Conservation (phyloP, 805 yeast genomes). For the Ogataea haglerorum region DNA sequence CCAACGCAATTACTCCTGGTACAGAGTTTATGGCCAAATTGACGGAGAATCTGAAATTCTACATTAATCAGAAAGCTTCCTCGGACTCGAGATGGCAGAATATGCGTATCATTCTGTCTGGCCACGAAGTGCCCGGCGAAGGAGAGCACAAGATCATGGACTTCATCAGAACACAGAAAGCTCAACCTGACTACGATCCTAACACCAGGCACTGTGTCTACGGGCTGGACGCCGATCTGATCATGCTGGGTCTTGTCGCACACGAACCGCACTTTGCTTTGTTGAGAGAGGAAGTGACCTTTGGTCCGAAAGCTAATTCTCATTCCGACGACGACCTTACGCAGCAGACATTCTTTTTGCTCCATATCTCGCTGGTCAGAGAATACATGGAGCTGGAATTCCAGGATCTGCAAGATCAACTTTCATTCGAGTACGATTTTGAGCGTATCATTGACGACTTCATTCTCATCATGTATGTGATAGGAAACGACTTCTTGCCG, state of each 20-base stretch:
- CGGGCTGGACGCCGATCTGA: constrained; percentile 94
- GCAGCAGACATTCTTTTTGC: constrained; percentile 74
- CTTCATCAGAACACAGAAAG: constrained; percentile 73
- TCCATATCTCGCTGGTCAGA: constrained; percentile 84
- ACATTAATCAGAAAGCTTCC: constrained; percentile 81
- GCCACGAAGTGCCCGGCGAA: constrained; percentile 97
- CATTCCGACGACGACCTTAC: constrained; percentile 50
- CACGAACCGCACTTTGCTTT: constrained; percentile 96
- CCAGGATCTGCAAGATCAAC: constrained; percentile 57
- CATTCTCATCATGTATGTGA: constrained; percentile 85
- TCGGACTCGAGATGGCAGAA: constrained; percentile 85
- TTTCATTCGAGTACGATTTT: constrained; percentile 72
- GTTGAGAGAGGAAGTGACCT: constrained; percentile 91
- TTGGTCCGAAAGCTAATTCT: constrained; percentile 50
- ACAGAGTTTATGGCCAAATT: constrained; percentile 93
- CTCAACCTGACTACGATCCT: constrained; percentile 69
- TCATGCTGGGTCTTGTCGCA: constrained; percentile 84
- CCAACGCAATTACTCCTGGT: constrained; percentile 94
- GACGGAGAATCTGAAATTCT: constrained; percentile 77
- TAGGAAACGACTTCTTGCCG: constrained; percentile 97
- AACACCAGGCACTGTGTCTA: constrained; percentile 90
- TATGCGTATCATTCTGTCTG: constrained; percentile 73
- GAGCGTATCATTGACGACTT: constrained; percentile 92
- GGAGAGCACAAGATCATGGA: constrained; percentile 98
- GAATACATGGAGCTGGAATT: constrained; percentile 90